Evolutionary conservation across 2,329 filamentous ascomycete species (phyloP).

Genomic region (Botryotinia globosa): DNA sequence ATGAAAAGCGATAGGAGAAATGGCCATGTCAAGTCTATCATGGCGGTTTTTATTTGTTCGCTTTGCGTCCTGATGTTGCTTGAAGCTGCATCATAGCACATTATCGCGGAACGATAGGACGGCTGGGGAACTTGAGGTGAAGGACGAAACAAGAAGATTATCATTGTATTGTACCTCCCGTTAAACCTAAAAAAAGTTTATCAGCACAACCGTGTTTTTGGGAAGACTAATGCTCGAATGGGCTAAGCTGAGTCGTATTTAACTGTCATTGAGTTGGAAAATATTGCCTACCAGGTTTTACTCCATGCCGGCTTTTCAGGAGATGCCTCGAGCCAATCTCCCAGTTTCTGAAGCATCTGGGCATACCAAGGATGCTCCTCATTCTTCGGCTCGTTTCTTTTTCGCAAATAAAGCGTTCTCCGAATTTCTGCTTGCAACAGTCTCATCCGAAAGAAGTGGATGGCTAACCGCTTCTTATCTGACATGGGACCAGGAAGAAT

Average conservation of each 20-base stretch:
- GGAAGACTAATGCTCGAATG: neutral
- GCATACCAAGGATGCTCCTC: slow-evolving; percentile 86
- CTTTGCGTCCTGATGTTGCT: slow-evolving; percentile 79
- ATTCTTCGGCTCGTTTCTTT: slow-evolving; percentile 69
- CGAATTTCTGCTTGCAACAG: slow-evolving; percentile 84
- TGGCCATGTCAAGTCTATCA: slow-evolving; percentile 88
- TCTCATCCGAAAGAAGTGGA: slow-evolving; percentile 93
- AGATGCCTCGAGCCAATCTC: slow-evolving; percentile 73
- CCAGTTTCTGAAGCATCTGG: slow-evolving; percentile 73
- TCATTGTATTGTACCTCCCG: slow-evolving; percentile 77
- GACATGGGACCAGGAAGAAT: slow-evolving; percentile 70
- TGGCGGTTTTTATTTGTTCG: slow-evolving; percentile 72
- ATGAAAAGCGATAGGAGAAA: slow-evolving; percentile 89
- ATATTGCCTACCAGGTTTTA: slow-evolving; percentile 64
- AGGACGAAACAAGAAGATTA: slow-evolving; percentile 83
- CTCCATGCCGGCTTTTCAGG: slow-evolving; percentile 71
- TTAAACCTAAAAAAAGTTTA: slow-evolving; percentile 51
- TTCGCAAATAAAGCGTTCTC: slow-evolving; percentile 80
- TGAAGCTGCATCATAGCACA: slow-evolving; percentile 78
- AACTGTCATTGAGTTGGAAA: neutral
- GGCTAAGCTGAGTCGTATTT: slow-evolving; percentile 21
- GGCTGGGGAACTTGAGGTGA: slow-evolving; percentile 90
- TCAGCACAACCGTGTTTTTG: slow-evolving; percentile 25
- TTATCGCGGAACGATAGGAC: slow-evolving; percentile 70
- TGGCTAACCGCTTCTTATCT: slow-evolving; percentile 81